A percentile compares a stretch with the other conserved stretches of the same genome.
Conservation (phyloP, 2,329 filamentous ascomycete genomes). For the Basipetospora chlamydospora region DNA sequence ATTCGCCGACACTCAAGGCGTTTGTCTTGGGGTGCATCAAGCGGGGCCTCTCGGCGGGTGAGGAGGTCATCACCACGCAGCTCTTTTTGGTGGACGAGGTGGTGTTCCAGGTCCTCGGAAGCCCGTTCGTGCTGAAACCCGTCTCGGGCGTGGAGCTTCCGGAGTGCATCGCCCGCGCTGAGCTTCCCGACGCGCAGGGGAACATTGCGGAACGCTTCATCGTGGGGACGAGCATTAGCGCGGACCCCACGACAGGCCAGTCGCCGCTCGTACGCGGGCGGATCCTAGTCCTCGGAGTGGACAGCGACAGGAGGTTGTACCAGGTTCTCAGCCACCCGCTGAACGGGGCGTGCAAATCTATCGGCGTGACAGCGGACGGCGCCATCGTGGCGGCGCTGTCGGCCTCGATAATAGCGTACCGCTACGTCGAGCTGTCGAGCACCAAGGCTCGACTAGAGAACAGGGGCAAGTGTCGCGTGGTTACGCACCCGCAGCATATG, state of each 20-base stretch:
- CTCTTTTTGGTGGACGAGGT: constrained; percentile 87
- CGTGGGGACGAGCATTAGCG: constrained; percentile 73
- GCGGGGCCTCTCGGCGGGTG: constrained; percentile 52
- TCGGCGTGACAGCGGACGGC: constrained; percentile 54
- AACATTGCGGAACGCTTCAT: constrained; percentile 62
- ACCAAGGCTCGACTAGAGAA: constrained; percentile 48
- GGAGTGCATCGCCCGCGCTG: constrained; percentile 68
- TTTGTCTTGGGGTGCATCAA: constrained; percentile 82
- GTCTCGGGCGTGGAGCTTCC: constrained; percentile 51
- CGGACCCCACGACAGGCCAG: constrained; percentile 29
- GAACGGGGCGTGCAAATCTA: constrained; percentile 66
- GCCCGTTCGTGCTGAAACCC: constrained; percentile 46
- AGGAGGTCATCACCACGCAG: constrained; percentile 64
- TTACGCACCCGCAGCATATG: constrained; percentile 72
- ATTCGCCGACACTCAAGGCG: constrained; percentile 61
- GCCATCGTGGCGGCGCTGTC: constrained; percentile 70
- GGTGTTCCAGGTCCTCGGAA: constrained; percentile 61
- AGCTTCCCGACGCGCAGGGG: constrained; percentile 46
- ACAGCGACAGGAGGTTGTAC: constrained; percentile 58
- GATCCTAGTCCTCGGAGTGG: constrained; percentile 73
- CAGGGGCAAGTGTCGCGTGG: constrained; percentile 61
- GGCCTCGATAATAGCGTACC: constrained; percentile 60
- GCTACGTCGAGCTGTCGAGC: constrained; percentile 40
- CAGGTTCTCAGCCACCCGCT: constrained; percentile 54
- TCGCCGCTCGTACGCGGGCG: constrained; percentile 38